Percentiles rank a stretch among this genome's conserved stretches.
These are phyloP conservation scores for Marasmius sp. DNA, from an alignment of 1,284 basidiomycete species.

Conservation along the genomic window DNA sequence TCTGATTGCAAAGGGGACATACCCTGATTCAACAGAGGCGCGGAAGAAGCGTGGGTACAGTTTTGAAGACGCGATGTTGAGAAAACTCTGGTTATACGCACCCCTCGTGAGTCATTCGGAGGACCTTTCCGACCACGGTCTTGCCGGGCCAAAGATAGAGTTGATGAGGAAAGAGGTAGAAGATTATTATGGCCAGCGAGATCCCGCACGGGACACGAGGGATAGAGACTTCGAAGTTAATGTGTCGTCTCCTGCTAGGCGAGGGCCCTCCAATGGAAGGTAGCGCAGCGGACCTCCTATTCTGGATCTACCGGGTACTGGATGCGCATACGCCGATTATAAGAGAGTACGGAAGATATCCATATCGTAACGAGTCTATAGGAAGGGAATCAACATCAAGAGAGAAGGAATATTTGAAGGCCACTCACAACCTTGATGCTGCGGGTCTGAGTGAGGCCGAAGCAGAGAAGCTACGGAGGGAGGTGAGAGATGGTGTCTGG, in stretches of 20 bases:
- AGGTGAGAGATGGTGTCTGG: constrained; percentile 9
- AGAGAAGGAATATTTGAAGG: constrained; percentile 8
- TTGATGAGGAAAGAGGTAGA: constrained; percentile 10
- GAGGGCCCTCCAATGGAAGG: constrained; percentile 1
- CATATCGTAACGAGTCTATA: constrained; percentile 9
- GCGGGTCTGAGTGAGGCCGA: constrained; percentile 10
- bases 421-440: constrained; percentile 8
- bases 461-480: constrained; percentile 5
- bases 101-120: constrained; percentile 16
- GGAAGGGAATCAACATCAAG: constrained; percentile 8
- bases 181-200: constrained; percentile 4
- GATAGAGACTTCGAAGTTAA: constrained; percentile 2
- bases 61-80: constrained; percentile 15
- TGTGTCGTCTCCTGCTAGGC: not conserved
- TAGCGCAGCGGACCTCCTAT: constrained; percentile 9
- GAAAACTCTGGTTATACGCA: constrained; percentile 11
- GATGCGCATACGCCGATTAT: constrained; percentile 12
- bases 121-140: constrained; percentile 6
- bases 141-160: constrained; percentile 1
- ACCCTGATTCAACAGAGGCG: constrained; percentile 8
- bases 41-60: constrained; percentile 9
- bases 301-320: constrained; percentile 12
- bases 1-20: constrained; percentile 1
- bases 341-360: constrained; percentile 11
- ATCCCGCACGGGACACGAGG: constrained; percentile 4